Percentiles rank a stretch among this genome's conserved stretches.
These are phyloP conservation scores for Ogataea paradorogensis DNA, from an alignment of 805 yeast genomes.

Conservation along the genomic window DNA sequence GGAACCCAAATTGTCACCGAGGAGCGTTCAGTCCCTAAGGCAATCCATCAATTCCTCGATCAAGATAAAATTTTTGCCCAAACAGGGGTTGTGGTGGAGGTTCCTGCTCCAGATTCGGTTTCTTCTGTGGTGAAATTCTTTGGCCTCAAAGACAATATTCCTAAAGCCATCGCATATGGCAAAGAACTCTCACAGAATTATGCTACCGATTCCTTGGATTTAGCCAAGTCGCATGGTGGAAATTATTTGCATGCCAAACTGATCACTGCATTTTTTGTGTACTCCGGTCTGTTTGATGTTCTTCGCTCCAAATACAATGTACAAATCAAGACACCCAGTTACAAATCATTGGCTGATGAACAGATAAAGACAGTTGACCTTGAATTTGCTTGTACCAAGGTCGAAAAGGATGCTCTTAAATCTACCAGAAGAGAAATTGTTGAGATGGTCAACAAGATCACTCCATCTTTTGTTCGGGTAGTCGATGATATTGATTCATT, in stretches of 20 bases:
- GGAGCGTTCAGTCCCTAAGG: conserved; percentile 61
- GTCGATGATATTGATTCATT: conserved; percentile 55
- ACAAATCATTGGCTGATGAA: conserved; percentile 41
- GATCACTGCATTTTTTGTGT: conserved; percentile 63
- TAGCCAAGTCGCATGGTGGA: conserved; percentile 87
- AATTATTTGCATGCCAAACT: conserved; percentile 72
- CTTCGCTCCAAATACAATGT: conserved; percentile 42
- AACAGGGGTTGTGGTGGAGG: conserved; percentile 53
- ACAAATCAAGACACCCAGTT: conserved; percentile 46
- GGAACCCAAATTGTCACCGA: conserved; percentile 46
- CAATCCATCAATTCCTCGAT: conserved; percentile 68
- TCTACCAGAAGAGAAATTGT: conserved; percentile 71
- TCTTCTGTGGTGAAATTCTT: conserved; percentile 53
- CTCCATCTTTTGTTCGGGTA: conserved; percentile 61
- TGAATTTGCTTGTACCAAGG: conserved; percentile 56
- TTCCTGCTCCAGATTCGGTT: conserved; percentile 45
- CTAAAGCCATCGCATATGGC: conserved; percentile 61
- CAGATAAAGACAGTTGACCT: conserved; percentile 47
- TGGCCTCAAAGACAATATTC: conserved; percentile 56
- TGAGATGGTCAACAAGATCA: conserved; percentile 62
- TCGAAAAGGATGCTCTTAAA: conserved; percentile 44
- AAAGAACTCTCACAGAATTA: conserved; percentile 57
- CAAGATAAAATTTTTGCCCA: conserved; percentile 49
- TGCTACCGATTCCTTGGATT: conserved; percentile 67
- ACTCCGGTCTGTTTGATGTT: conserved; percentile 46